These are phyloP conservation scores for Apiotrichum veenhuisii DNA, from an alignment of 1,284 basidiomycete genomes.

Conservation along the genomic window DNA sequence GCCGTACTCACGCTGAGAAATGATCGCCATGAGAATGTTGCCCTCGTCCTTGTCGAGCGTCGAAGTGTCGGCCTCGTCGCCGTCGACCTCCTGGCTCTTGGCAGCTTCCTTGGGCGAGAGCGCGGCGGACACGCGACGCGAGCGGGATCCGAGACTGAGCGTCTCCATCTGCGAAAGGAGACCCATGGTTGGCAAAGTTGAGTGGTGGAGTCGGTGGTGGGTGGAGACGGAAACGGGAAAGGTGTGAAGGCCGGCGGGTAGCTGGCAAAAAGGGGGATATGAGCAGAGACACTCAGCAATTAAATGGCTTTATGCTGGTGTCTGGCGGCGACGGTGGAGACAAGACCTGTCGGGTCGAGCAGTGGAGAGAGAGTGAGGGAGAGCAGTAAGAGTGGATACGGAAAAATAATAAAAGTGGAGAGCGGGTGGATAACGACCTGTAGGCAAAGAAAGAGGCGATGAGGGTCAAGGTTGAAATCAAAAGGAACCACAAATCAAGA, in stretches of 20 bases:
- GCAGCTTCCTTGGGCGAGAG: conserved; percentile 1
- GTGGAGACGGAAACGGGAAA: not conserved
- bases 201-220: not conserved
- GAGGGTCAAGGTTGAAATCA: too few species aligned
- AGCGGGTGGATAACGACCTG: too few species aligned
- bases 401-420: too few species aligned
- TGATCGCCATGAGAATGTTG: conserved; percentile 46
- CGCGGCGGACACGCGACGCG: conserved; percentile 18
- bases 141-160: conserved; percentile 19
- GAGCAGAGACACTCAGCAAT: too few species aligned
- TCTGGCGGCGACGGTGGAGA: too few species aligned
- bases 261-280: too few species aligned
- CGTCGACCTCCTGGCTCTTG: conserved; percentile 27
- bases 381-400: too few species aligned
- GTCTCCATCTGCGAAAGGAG: conserved; percentile 33
- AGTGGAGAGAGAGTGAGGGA: too few species aligned
- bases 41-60: conserved; percentile 51
- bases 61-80: conserved; percentile 43
- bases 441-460: too few species aligned
- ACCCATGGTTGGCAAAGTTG: conserved; percentile 23
- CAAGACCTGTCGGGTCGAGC: too few species aligned
- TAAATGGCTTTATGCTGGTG: too few species aligned
- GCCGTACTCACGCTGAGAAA: conserved; percentile 46
- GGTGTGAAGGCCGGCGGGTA: not conserved
- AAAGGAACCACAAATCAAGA: too few species aligned